phyloP scores from a whole-genome alignment of 495 filamentous ascomycete species.

The Clohesyomyces aquaticus region DNA sequence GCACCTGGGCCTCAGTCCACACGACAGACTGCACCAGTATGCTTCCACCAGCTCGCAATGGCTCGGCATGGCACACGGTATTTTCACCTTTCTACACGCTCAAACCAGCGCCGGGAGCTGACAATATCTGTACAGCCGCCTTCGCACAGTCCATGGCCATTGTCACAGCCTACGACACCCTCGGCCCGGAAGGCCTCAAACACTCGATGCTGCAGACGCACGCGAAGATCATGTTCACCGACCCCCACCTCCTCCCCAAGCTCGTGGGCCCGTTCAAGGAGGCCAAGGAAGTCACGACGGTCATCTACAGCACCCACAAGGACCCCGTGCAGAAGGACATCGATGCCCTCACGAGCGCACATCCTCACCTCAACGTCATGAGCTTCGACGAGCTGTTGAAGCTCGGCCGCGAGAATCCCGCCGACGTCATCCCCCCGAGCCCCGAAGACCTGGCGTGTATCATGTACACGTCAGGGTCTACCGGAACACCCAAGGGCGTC shows the following conservation, averaged over 20 bases:
- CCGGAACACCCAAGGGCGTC: slow-evolving; percentile 94
- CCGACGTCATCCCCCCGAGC: slow-evolving; percentile 77
- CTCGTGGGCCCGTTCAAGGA: slow-evolving; percentile 82
- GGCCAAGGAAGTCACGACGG: slow-evolving; percentile 73
- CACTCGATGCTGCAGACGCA: slow-evolving; percentile 89
- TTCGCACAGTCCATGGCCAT: slow-evolving; percentile 91
- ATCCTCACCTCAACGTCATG: slow-evolving; percentile 69
- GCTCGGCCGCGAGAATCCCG: slow-evolving; percentile 79
- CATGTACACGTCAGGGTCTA: slow-evolving; percentile 99
- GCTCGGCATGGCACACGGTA: slow-evolving; percentile 48
- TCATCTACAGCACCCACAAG: slow-evolving; percentile 86
- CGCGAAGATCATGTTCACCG: slow-evolving; percentile 87
- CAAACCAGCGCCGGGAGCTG: neutral
- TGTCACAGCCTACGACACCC: slow-evolving; percentile 96
- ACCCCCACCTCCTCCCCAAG: slow-evolving; percentile 79
- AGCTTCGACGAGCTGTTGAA: slow-evolving; percentile 86
- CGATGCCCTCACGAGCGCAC: slow-evolving; percentile 74
- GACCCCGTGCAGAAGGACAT: slow-evolving; percentile 78
- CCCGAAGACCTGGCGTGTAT: slow-evolving; percentile 94
- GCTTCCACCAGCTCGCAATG: slow-evolving; percentile 67
- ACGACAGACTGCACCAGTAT: slow-evolving; percentile 81
- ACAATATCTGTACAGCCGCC: slow-evolving; percentile 30
- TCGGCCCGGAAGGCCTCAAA: slow-evolving; percentile 88
- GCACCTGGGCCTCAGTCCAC: slow-evolving; percentile 75
- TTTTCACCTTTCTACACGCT: neutral